Evolutionary conservation across 331 rosid species (phyloP).

Genomic region (Quercus tomentella): DNA sequence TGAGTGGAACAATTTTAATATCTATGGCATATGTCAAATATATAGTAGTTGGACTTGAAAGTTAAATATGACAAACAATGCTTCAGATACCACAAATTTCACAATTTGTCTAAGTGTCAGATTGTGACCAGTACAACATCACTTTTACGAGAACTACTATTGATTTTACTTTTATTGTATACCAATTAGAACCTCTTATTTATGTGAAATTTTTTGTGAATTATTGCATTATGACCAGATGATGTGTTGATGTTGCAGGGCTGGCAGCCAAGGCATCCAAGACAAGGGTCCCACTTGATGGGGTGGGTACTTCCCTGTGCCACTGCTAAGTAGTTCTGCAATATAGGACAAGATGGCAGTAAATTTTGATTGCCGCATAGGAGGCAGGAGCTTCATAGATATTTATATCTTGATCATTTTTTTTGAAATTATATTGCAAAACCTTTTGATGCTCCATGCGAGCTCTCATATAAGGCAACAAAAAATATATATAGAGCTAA

Average conservation of each 20-base stretch:
- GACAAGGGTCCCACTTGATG: slow-evolving; percentile 6
- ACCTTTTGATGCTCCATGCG: neutral
- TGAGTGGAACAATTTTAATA: neutral
- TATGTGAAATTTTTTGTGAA: too few species aligned
- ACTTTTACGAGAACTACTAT: too few species aligned
- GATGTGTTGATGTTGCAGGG: slow-evolving; percentile 26
- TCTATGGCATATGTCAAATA: neutral
- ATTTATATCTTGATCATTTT: neutral
- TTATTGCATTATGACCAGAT: neutral
- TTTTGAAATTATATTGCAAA: neutral
- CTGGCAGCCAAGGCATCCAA: slow-evolving; percentile 27
- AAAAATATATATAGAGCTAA: neutral
- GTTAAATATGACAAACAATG: too few species aligned
- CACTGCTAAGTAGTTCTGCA: slow-evolving; percentile 13
- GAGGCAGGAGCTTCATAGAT: neutral
- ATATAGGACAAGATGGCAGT: neutral
- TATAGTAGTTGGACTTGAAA: neutral
- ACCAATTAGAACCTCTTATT: too few species aligned
- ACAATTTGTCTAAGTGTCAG: too few species aligned
- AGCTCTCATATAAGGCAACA: neutral
- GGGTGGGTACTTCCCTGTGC: slow-evolving; percentile 40
- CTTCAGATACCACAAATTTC: too few species aligned
- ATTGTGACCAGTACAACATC: too few species aligned
- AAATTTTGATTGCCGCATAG: neutral
- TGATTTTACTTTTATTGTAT: too few species aligned